phyloP scores from a whole-genome alignment of 2,329 filamentous ascomycete species.

The Ascochyta pisi region DNA sequence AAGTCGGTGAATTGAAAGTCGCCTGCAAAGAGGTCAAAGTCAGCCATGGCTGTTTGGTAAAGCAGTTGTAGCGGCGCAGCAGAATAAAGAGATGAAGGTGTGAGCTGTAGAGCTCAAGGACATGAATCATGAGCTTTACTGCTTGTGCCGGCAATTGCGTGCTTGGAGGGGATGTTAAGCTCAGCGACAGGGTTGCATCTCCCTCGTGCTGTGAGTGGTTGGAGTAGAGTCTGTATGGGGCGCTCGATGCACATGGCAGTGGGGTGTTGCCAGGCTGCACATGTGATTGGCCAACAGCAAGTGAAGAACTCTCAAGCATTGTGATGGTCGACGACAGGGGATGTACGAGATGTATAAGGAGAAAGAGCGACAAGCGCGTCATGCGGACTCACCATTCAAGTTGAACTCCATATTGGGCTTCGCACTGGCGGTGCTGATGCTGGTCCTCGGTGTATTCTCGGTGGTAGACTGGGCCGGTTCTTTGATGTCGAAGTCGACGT shows the following conservation, averaged over 20 bases:
- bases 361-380: conserved; percentile 7
- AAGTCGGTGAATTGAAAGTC: conserved; percentile 58
- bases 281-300: conserved; percentile 31
- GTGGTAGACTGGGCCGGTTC: conserved; percentile 21
- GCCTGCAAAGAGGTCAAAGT: conserved; percentile 47
- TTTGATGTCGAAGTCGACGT: conserved; percentile 39
- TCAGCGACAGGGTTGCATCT: conserved; percentile 30
- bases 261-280: conserved; percentile 7
- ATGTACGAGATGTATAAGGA: not conserved
- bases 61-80: conserved; percentile 8
- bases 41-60: conserved; percentile 37
- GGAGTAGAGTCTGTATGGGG: conserved; percentile 33
- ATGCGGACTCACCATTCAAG: conserved; percentile 41
- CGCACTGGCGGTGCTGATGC: conserved; percentile 21
- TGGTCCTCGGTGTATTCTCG: conserved; percentile 23
- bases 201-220: conserved; percentile 34
- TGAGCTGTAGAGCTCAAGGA: conserved; percentile 3
- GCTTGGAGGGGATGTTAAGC: conserved; percentile 37
- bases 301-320: conserved; percentile 22
- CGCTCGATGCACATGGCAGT: conserved; percentile 27
- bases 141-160: conserved; percentile 42
- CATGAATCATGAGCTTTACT: conserved; percentile 7
- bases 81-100: conserved; percentile 1
- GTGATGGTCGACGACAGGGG: conserved; percentile 12
- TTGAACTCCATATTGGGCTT: conserved; percentile 46